A percentile compares a stretch with the other conserved stretches of the same genome.
phyloP scores from a whole-genome alignment of 1,284 basidiomycete genomes.

The Sparassis latifolia region DNA sequence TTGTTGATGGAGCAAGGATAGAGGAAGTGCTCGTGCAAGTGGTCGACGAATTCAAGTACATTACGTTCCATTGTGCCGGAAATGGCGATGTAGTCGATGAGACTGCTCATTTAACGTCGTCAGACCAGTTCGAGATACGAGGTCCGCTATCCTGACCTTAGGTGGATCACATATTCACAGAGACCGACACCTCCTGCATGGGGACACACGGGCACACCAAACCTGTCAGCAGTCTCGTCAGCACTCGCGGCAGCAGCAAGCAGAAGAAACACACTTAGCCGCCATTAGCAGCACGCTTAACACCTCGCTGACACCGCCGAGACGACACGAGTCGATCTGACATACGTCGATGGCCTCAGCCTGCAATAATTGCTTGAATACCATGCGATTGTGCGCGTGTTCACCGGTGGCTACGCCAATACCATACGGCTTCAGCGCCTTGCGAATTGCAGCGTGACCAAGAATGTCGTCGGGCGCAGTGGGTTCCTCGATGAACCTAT shows the following conservation, averaged over 20 bases:
- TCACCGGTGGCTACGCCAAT: conserved; percentile 96
- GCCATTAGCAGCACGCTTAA: conserved; percentile 91
- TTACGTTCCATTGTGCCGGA: conserved; percentile 92
- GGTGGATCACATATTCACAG: conserved; percentile 89
- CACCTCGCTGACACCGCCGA: conserved; percentile 92
- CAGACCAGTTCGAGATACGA: not conserved
- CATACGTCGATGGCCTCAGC: conserved; percentile 93
- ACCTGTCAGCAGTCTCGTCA: conserved; percentile 34
- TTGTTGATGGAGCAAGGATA: conserved; percentile 86
- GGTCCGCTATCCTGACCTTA: conserved; percentile 41
- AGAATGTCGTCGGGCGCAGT: conserved; percentile 90
- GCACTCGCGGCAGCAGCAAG: conserved; percentile 1
- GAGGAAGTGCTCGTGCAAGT: conserved; percentile 90
- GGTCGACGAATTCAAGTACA: conserved; percentile 85
- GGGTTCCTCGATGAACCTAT: conserved; percentile 92
- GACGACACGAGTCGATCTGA: conserved; percentile 91
- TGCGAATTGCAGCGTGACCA: conserved; percentile 79
- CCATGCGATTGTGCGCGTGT: conserved; percentile 92
- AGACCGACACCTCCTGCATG: conserved; percentile 95
- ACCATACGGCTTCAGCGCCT: conserved; percentile 72
- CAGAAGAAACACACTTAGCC: conserved; percentile 58
- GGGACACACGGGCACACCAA: conserved; percentile 85
- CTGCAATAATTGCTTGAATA: conserved; percentile 96
- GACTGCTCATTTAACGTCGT: conserved; percentile 28
- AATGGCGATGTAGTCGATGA: conserved; percentile 90